Conservation (phyloP, 2,329 filamentous ascomycete genomes). For the Cordyceps militaris region DNA sequence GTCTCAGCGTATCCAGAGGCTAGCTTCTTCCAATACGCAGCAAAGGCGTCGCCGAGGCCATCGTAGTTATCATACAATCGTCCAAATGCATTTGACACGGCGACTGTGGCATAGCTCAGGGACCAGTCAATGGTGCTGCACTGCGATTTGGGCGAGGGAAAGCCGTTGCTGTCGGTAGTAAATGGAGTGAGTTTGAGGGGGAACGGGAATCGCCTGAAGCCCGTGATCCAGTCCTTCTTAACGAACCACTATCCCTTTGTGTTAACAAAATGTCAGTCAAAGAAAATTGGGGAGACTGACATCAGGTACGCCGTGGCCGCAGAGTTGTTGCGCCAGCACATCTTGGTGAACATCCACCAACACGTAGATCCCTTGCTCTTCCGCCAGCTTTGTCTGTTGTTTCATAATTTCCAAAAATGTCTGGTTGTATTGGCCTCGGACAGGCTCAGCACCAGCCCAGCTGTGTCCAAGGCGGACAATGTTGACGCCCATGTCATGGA, state of each 20-base stretch:
- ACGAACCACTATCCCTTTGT: conserved; percentile 16
- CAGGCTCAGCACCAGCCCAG: conserved; percentile 17
- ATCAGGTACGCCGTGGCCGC: conserved; percentile 17
- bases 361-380: conserved; percentile 17
- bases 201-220: conserved; percentile 14
- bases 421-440: conserved; percentile 16
- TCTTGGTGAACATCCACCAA: conserved; percentile 18
- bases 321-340: conserved; percentile 14
- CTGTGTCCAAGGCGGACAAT: conserved; percentile 16
- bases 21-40: conserved; percentile 16
- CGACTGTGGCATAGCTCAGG: conserved; percentile 16
- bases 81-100: conserved; percentile 16
- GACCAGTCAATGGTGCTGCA: conserved; percentile 16
- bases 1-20: conserved; percentile 13
- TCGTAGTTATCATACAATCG: conserved; percentile 17
- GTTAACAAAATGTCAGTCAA: neutral
- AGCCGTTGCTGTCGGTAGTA: conserved; percentile 14
- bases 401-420: conserved; percentile 17
- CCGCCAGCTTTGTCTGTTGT: conserved; percentile 16
- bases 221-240: conserved; percentile 15
- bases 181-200: conserved; percentile 14
- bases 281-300: conserved; percentile 11
- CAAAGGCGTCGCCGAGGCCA: conserved; percentile 17
- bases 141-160: conserved; percentile 14
- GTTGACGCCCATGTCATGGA: conserved; percentile 17